A percentile compares a stretch with the other conserved stretches of the same genome.
Conservation (phyloP, 1,139 yeast genomes). For the Casaregolazyma suthepensis region DNA sequence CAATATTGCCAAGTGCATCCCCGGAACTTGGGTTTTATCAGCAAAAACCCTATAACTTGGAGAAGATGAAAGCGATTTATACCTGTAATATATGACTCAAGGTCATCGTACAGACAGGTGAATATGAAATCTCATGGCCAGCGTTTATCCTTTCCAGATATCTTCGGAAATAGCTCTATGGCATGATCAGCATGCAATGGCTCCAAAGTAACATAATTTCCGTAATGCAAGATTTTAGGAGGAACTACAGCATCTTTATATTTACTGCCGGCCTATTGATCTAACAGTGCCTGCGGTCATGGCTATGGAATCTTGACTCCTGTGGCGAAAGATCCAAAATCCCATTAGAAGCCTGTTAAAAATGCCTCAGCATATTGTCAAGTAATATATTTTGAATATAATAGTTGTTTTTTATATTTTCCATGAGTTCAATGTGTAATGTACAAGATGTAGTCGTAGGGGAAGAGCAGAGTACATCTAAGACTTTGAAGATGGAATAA, state of each 20-base stretch:
- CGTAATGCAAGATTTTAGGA: constrained; percentile 3
- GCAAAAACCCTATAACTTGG: constrained; percentile 23
- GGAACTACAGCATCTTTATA: constrained; percentile 11
- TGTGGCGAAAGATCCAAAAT: no score
- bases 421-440: no score
- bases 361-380: no score
- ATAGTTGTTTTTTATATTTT: no score
- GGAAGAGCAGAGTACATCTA: no score
- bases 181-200: constrained; percentile 16
- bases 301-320: no score
- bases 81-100: constrained; percentile 12
- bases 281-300: no score
- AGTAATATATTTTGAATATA: no score
- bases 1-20: constrained; percentile 26
- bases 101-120: constrained; percentile 17
- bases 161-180: constrained; percentile 14
- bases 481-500: no score
- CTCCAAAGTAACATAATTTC: constrained; percentile 12
- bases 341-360: no score
- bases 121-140: constrained; percentile 21
- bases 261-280: no score
- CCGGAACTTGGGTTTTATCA: constrained; percentile 21
- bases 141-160: constrained; percentile 11
- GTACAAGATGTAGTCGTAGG: no score
- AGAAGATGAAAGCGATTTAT: constrained; percentile 3